Evolutionary conservation across 1,139 yeast species (phyloP).

Genomic region (Yamadazyma atlantica): DNA sequence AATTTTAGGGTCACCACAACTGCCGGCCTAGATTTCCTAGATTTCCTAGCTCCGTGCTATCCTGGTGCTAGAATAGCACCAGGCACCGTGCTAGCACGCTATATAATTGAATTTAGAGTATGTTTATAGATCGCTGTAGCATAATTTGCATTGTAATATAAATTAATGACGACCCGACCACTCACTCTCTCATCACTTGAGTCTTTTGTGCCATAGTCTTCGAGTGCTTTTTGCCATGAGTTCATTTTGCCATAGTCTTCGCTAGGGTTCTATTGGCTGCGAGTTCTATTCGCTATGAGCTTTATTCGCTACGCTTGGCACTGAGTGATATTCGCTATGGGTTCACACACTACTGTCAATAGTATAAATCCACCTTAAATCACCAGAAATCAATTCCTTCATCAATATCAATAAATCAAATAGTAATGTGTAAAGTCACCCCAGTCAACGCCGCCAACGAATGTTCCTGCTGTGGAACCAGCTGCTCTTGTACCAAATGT

Average conservation of each 20-base stretch:
- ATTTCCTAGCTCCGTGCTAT: no score
- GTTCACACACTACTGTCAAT: no score
- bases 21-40: no score
- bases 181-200: conserved; percentile 1
- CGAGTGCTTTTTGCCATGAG: conserved; percentile 1
- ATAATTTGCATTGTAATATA: conserved; percentile 1
- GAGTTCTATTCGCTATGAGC: background rate
- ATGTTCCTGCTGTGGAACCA: conserved; percentile 5
- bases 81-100: no score
- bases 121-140: conserved; percentile 1
- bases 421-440: background rate
- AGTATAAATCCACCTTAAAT: no score
- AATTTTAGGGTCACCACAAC: no score
- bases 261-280: background rate
- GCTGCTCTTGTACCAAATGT: conserved; percentile 6
- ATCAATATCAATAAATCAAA: no score
- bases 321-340: background rate
- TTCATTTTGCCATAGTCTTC: conserved; percentile 1
- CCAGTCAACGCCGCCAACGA: conserved; percentile 4
- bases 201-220: no score
- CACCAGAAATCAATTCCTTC: no score
- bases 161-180: background rate
- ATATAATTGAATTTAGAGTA: background rate
- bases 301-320: background rate
- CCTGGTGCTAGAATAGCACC: no score